Evolutionary conservation across 495 filamentous ascomycete genomes (phyloP).

Genomic region (Penicillium longicatenatum): DNA sequence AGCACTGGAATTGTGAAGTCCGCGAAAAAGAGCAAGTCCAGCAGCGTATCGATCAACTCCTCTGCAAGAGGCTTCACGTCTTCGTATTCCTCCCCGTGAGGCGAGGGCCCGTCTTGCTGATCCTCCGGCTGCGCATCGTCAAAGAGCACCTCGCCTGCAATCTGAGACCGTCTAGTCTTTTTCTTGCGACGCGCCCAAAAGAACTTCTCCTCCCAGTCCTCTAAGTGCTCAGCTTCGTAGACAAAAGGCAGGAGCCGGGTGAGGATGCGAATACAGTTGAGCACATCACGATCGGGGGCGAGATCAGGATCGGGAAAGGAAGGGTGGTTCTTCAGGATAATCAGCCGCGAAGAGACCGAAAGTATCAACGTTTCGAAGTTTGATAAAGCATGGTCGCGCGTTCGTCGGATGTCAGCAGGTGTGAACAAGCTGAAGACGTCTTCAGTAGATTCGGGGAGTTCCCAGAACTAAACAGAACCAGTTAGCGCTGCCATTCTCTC

Average conservation of each 20-base stretch:
- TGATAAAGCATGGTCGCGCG: conserved; percentile 78
- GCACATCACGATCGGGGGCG: conserved; percentile 84
- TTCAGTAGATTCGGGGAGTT: conserved; percentile 92
- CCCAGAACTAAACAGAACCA: conserved; percentile 76
- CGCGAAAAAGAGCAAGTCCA: conserved; percentile 89
- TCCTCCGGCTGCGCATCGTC: conserved; percentile 67
- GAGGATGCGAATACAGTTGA: conserved; percentile 92
- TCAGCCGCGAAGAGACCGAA: conserved; percentile 77
- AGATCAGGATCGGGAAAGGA: conserved; percentile 87
- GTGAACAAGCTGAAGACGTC: conserved; percentile 98
- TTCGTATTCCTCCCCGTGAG: conserved; percentile 65
- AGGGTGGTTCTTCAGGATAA: conserved; percentile 78
- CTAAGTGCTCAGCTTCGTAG: conserved; percentile 86
- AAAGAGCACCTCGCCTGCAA: conserved; percentile 76
- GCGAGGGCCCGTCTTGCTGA: conserved; percentile 42
- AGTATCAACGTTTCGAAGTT: conserved; percentile 92
- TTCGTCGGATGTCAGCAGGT: conserved; percentile 87
- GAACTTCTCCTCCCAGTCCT: conserved; percentile 87
- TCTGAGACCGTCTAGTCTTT: conserved; percentile 51
- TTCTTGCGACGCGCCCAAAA: conserved; percentile 84
- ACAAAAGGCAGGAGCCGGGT: conserved; percentile 91
- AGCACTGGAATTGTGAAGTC: conserved; percentile 78
- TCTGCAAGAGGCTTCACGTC: conserved; percentile 87
- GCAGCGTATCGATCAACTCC: conserved; percentile 87
- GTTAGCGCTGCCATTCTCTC: conserved; percentile 7